phyloP scores from a whole-genome alignment of 768 basidiomycete species.

The Lepiota brunneoincarnata region DNA sequence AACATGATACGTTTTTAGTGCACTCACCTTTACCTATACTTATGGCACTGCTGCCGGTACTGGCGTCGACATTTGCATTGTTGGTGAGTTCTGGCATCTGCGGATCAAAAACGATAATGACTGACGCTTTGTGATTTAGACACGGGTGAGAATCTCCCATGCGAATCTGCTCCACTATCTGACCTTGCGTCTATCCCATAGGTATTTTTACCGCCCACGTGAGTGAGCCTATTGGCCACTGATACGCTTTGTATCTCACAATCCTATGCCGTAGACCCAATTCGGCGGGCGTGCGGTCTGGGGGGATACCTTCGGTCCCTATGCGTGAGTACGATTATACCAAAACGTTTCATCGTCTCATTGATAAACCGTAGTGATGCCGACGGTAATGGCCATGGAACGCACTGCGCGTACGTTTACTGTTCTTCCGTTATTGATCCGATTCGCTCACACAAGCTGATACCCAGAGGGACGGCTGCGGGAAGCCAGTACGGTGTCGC shows the following conservation, averaged over 20 bases:
- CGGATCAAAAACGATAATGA: neutral
- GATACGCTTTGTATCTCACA: conserved; percentile 1
- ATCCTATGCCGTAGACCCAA: conserved; percentile 14
- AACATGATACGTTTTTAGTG: conserved; percentile 1
- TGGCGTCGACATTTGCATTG: conserved; percentile 38
- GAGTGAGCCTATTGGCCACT: neutral
- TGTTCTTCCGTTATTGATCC: neutral
- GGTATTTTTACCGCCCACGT: conserved; percentile 23
- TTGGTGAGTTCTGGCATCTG: conserved; percentile 24
- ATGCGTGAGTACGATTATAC: conserved; percentile 14
- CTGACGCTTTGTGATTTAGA: conserved; percentile 13
- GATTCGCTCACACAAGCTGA: neutral
- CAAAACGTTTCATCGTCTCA: neutral
- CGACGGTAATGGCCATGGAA: conserved; percentile 41
- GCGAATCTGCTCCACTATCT: neutral
- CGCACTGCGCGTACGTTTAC: conserved; percentile 25
- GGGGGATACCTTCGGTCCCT: conserved; percentile 31
- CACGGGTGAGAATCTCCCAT: conserved; percentile 18
- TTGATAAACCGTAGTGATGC: conserved; percentile 7
- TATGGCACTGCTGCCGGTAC: conserved; percentile 11
- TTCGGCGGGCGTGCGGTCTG: conserved; percentile 38
- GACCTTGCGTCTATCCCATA: conserved; percentile 5
- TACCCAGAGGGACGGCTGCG: conserved; percentile 21
- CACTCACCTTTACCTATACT: conserved; percentile 20
- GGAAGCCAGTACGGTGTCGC: conserved; percentile 23